These are phyloP conservation scores for Extremus antarcticus DNA, from an alignment of 495 filamentous ascomycete species.

Conservation along the genomic window DNA sequence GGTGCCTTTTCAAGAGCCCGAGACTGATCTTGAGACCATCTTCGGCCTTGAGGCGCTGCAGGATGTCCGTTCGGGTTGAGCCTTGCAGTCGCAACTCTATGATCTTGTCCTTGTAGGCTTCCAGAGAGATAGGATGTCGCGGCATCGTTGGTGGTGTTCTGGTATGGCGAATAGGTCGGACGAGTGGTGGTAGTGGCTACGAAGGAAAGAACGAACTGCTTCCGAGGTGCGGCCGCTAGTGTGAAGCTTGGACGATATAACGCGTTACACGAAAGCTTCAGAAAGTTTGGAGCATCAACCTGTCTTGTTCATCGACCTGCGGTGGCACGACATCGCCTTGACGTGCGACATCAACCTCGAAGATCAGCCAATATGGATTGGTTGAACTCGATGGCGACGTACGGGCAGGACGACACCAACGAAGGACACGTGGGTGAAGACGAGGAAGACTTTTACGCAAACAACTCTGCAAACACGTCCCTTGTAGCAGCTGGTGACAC, in stretches of 20 bases:
- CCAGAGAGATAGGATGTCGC: background rate
- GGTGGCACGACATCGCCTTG: background rate
- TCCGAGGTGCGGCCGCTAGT: no score
- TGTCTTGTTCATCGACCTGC: no score
- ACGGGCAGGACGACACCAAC: background rate
- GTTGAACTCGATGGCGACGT: background rate
- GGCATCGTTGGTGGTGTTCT: background rate
- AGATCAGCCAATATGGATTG: background rate
- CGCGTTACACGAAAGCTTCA: no score
- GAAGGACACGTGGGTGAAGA: background rate
- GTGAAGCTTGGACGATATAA: no score
- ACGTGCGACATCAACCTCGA: background rate
- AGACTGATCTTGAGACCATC: background rate
- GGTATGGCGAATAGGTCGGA: no score
- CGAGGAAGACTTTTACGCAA: constrained; percentile 9
- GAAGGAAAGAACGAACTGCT: no score
- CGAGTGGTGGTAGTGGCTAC: no score
- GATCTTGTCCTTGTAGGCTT: background rate
- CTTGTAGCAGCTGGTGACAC: background rate
- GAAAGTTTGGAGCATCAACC: no score
- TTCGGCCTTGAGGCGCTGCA: background rate
- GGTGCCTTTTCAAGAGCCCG: background rate
- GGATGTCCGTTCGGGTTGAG: background rate
- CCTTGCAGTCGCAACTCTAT: background rate
- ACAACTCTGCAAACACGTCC: background rate